Evolutionary conservation across 345 rosid species (phyloP).

Genomic region (Eutrema japonicum): DNA sequence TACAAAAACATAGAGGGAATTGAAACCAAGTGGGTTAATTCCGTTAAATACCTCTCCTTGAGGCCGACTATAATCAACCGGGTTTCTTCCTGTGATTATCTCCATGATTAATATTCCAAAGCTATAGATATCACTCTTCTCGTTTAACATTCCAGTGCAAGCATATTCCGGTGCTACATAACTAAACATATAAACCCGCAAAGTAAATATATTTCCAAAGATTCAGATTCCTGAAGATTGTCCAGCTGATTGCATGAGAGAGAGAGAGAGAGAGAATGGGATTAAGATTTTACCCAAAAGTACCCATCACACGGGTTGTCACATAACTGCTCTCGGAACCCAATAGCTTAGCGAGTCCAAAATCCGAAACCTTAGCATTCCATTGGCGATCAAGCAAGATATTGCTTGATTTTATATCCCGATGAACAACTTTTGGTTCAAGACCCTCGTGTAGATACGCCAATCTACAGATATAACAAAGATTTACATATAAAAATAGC

Average conservation of each 20-base stretch:
- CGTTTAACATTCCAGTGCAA: slow-evolving; percentile 84
- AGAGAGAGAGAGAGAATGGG: neutral
- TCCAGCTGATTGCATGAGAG: neutral
- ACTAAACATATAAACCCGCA: slow-evolving; percentile 36
- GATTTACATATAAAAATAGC: neutral
- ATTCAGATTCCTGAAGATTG: neutral
- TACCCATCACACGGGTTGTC: slow-evolving; percentile 97
- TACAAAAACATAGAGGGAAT: neutral
- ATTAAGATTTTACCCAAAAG: slow-evolving; percentile 67
- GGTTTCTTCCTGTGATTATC: slow-evolving; percentile 81
- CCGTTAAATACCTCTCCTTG: slow-evolving; percentile 67
- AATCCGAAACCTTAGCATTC: slow-evolving; percentile 93
- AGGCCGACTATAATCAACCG: slow-evolving; percentile 89
- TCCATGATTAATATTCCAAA: slow-evolving; percentile 93
- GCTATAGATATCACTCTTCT: slow-evolving; percentile 81
- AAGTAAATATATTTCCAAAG: neutral
- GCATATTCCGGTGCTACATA: slow-evolving; percentile 98
- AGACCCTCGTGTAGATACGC: slow-evolving; percentile 94
- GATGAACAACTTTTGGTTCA: slow-evolving; percentile 93
- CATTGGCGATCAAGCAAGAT: slow-evolving; percentile 88
- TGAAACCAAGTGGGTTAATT: neutral
- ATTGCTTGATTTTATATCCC: slow-evolving; percentile 89
- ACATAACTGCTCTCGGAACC: slow-evolving; percentile 74
- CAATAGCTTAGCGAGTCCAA: slow-evolving; percentile 92
- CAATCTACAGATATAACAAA: slow-evolving; percentile 50